Evolutionary conservation across 23 red algal genomes (phyloP).

Genomic region (Gracilaria domingensis): DNA sequence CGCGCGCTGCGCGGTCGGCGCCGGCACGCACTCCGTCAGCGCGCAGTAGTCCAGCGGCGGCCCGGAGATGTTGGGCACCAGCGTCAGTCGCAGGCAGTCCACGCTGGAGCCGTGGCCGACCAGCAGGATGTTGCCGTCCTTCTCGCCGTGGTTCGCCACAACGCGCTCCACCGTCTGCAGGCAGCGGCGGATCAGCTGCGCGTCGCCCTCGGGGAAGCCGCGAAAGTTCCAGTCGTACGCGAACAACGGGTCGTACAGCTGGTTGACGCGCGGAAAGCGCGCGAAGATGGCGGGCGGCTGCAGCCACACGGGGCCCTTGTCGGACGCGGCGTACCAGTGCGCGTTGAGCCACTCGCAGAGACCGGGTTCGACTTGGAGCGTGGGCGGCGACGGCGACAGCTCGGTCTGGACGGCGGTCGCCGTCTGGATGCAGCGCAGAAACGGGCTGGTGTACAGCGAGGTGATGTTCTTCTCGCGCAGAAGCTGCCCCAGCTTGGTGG

Average conservation of each 20-base stretch:
- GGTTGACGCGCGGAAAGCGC: constrained; percentile 22
- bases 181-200: constrained; percentile 1
- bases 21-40: constrained; percentile 3
- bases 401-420: not conserved
- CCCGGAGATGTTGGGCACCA: not conserved
- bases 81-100: not conserved
- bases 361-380: constrained; percentile 47
- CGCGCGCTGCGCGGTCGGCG: too few relatives aligned
- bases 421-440: constrained; percentile 49
- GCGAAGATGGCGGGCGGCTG: constrained; percentile 1
- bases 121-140: constrained; percentile 48
- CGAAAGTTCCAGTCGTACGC: constrained; percentile 37
- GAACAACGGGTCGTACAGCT: constrained; percentile 17
- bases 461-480: constrained; percentile 26
- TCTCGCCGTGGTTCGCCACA: not conserved
- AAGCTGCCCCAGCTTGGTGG: not conserved
- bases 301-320: constrained; percentile 32
- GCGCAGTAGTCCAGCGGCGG: not conserved
- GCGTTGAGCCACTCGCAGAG: constrained; percentile 61
- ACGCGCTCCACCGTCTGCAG: not conserved
- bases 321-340: constrained; percentile 28
- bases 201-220: constrained; percentile 27
- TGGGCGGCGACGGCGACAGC: not conserved
- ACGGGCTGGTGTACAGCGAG: constrained; percentile 44
- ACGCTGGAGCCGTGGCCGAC: constrained; percentile 63